Evolutionary conservation across 495 filamentous ascomycete species (phyloP).

Genomic region (Xanthoparmelia taractica): DNA sequence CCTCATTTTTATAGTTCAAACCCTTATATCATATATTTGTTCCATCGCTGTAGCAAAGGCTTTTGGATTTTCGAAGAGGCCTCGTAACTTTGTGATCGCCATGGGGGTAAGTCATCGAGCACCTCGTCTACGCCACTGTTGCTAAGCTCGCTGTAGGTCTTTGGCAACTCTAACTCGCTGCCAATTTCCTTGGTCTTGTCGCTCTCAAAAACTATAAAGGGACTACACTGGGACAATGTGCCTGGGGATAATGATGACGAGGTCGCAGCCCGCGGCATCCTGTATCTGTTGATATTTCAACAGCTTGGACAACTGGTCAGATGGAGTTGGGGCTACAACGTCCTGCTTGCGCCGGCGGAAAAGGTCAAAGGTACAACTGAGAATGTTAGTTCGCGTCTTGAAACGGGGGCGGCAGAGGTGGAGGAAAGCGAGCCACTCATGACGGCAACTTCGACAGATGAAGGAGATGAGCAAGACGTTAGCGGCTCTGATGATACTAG

Average conservation of each 20-base stretch:
- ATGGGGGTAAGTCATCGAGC: slow-evolving; percentile 62
- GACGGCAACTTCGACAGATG: slow-evolving; percentile 18
- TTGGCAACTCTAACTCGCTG: slow-evolving; percentile 96
- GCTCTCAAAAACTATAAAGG: slow-evolving; percentile 80
- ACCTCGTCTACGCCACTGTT: background rate
- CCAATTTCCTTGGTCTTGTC: slow-evolving; percentile 95
- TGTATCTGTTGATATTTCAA: slow-evolving; percentile 95
- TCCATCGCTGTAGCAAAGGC: slow-evolving; percentile 59
- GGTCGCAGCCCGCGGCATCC: slow-evolving; percentile 85
- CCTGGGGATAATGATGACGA: slow-evolving; percentile 90
- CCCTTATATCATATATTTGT: slow-evolving; percentile 70
- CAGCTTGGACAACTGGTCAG: slow-evolving; percentile 90
- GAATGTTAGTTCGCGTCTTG: slow-evolving; percentile 41
- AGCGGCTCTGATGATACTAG: slow-evolving; percentile 26
- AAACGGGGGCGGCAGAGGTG: slow-evolving; percentile 60
- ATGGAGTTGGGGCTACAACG: slow-evolving; percentile 97
- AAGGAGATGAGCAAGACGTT: slow-evolving; percentile 35
- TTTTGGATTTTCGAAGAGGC: slow-evolving; percentile 73
- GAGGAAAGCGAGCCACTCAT: slow-evolving; percentile 32
- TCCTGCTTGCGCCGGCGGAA: slow-evolving; percentile 73
- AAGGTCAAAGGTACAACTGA: slow-evolving; percentile 55
- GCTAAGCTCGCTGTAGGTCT: slow-evolving; percentile 48
- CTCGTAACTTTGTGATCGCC: slow-evolving; percentile 86
- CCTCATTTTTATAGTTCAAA: slow-evolving; percentile 83
- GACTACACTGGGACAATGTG: slow-evolving; percentile 87